phyloP scores from a whole-genome alignment of 2,329 filamentous ascomycete species.

The Xylariales sp. region DNA sequence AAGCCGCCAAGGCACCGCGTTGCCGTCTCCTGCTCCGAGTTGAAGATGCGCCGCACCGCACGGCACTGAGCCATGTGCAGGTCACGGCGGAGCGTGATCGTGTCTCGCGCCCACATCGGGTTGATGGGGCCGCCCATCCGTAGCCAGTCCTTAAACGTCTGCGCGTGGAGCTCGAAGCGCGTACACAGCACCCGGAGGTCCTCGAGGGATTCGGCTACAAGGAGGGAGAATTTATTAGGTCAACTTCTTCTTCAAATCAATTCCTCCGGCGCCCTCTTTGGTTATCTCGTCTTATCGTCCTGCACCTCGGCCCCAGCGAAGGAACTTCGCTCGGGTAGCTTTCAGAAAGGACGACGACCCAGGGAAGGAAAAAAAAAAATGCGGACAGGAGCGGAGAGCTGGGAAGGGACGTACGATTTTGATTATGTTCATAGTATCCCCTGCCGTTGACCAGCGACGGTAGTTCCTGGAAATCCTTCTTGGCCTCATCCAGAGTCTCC shows the following conservation, averaged over 20 bases:
- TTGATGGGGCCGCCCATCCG: slow-evolving; percentile 51
- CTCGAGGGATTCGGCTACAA: slow-evolving; percentile 45
- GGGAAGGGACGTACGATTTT: slow-evolving; percentile 42
- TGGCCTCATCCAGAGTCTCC: slow-evolving; percentile 53
- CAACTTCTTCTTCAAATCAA: too few relatives aligned
- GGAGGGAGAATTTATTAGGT: slow-evolving; percentile 12
- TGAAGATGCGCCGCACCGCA: slow-evolving; percentile 52
- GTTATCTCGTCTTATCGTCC: not conserved
- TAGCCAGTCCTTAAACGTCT: slow-evolving; percentile 51
- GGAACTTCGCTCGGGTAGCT: not conserved
- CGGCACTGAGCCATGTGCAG: slow-evolving; percentile 56
- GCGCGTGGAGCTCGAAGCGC: slow-evolving; percentile 42
- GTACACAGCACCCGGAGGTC: slow-evolving; percentile 43
- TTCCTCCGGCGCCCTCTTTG: not conserved
- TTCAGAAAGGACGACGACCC: not conserved
- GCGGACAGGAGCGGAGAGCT: too few relatives aligned
- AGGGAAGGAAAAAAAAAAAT: too few relatives aligned
- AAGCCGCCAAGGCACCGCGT: slow-evolving; percentile 53
- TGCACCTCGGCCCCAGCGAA: not conserved
- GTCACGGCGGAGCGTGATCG: slow-evolving; percentile 40
- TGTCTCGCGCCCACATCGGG: slow-evolving; percentile 51
- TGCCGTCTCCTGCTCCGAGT: slow-evolving; percentile 41
- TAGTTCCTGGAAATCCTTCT: slow-evolving; percentile 57
- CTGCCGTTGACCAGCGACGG: slow-evolving; percentile 50
- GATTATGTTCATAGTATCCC: slow-evolving; percentile 54